A percentile compares a stretch with the other conserved stretches of the same genome.
Evolutionary conservation across 768 basidiomycete species (phyloP).

Genomic region (Lactifluus rugatus): DNA sequence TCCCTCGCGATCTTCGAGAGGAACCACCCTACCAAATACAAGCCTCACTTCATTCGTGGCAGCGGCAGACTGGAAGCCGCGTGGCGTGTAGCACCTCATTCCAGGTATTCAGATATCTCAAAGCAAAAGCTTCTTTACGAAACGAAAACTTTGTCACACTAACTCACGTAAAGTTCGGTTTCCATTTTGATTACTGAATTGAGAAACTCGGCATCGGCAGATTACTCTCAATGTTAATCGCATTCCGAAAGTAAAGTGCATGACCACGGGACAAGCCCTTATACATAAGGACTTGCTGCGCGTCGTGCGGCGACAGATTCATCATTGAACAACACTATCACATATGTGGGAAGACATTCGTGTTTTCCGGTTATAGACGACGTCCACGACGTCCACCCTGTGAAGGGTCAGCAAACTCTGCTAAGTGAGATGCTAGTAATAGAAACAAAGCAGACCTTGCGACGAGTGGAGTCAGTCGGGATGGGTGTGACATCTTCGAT

Average conservation of each 20-base stretch:
- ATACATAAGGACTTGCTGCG: slow-evolving; percentile 55
- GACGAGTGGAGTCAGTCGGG: slow-evolving; percentile 92
- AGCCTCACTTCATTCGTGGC: background rate
- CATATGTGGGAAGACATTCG: slow-evolving; percentile 28
- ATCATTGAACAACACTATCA: slow-evolving; percentile 34
- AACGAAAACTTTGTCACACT: background rate
- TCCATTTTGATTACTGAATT: background rate
- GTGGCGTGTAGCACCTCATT: background rate
- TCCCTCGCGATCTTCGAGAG: background rate
- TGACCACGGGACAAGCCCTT: slow-evolving; percentile 73
- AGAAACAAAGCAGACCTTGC: slow-evolving; percentile 57
- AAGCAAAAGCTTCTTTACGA: background rate
- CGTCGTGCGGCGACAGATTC: slow-evolving; percentile 76
- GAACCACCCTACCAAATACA: background rate
- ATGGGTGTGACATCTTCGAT: slow-evolving; percentile 98
- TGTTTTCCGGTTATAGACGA: slow-evolving; percentile 52
- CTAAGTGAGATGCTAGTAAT: background rate
- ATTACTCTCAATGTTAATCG: background rate
- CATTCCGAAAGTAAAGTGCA: slow-evolving; percentile 18
- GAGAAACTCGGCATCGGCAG: background rate
- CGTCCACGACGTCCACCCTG: slow-evolving; percentile 99
- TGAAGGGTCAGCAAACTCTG: background rate
- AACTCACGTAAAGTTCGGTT: background rate
- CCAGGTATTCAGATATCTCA: background rate
- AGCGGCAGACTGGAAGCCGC: background rate